A percentile compares a stretch with the other conserved stretches of the same genome.
These are phyloP conservation scores for Yamadazyma jaroonii DNA, from an alignment of 1,139 yeast genomes.

Conservation along the genomic window DNA sequence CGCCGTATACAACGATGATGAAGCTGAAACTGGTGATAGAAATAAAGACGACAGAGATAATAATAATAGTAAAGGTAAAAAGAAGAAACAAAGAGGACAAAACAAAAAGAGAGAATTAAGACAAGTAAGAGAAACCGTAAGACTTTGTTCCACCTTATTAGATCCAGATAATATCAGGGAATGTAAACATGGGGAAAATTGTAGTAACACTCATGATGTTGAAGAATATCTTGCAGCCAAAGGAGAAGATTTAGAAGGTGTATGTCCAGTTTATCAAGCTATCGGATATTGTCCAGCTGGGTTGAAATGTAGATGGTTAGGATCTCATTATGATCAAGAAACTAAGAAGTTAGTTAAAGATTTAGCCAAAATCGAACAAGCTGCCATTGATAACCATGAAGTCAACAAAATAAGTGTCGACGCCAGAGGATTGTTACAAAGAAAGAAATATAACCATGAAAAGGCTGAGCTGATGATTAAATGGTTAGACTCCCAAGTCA, in stretches of 20 bases:
- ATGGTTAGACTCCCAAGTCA: constrained; percentile 50
- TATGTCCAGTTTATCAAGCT: constrained; percentile 79
- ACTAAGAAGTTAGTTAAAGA: constrained; percentile 45
- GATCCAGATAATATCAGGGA: constrained; percentile 47
- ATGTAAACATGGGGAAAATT: constrained; percentile 72
- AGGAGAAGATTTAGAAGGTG: constrained; percentile 67
- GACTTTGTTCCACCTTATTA: constrained; percentile 62
- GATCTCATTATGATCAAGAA: constrained; percentile 62
- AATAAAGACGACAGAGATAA: constrained; percentile 24
- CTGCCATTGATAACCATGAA: constrained; percentile 48
- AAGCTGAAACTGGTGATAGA: constrained; percentile 46
- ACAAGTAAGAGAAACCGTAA: constrained; percentile 64
- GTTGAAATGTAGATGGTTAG: constrained; percentile 85
- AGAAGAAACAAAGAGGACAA: constrained; percentile 69
- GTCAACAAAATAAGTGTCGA: constrained; percentile 60
- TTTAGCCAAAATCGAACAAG: constrained; percentile 34
- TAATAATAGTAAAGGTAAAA: constrained; percentile 16
- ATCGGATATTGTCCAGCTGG: constrained; percentile 93
- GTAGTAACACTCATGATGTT: constrained; percentile 78
- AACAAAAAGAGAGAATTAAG: constrained; percentile 81
- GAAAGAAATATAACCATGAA: constrained; percentile 57
- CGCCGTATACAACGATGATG: constrained; percentile 50
- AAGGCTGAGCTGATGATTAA: constrained; percentile 54
- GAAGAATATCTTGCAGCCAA: constrained; percentile 61
- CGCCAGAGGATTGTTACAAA: constrained; percentile 56